Evolutionary conservation across 2,329 filamentous ascomycete genomes (phyloP).

Genomic region (Cladosporium sp.): DNA sequence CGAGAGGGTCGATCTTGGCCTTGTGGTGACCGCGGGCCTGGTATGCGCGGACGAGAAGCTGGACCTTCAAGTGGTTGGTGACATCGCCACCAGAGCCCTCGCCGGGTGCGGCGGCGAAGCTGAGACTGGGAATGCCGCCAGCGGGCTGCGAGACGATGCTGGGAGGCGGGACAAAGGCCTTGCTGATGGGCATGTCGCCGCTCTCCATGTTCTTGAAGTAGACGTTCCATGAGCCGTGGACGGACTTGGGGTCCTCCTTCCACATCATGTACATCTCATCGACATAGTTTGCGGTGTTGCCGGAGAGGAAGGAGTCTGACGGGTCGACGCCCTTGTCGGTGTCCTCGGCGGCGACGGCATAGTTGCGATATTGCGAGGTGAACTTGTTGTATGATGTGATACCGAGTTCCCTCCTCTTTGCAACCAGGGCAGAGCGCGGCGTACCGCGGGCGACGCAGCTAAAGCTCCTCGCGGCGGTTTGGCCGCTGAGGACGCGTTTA

Average conservation of each 20-base stretch:
- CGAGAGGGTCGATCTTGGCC: conserved; percentile 93
- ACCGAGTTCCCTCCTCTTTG: conserved; percentile 50
- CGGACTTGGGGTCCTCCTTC: conserved; percentile 89
- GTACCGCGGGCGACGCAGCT: conserved; percentile 41
- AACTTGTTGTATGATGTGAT: conserved; percentile 44
- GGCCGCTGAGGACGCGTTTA: conserved; percentile 62
- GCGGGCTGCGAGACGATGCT: conserved; percentile 82
- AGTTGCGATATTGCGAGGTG: conserved; percentile 51
- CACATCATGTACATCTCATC: conserved; percentile 99
- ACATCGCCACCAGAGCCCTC: conserved; percentile 79
- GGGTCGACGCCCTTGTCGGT: conserved; percentile 69
- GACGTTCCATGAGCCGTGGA: conserved; percentile 97
- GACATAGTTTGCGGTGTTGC: conserved; percentile 97
- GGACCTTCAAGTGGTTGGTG: conserved; percentile 96
- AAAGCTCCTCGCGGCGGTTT: conserved; percentile 49
- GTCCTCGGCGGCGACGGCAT: conserved; percentile 61
- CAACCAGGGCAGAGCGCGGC: conserved; percentile 44
- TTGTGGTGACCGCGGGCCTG: conserved; percentile 98
- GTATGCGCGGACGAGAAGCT: conserved; percentile 94
- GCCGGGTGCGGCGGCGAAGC: conserved; percentile 64
- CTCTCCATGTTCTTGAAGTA: conserved; percentile 99
- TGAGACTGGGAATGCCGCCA: conserved; percentile 72
- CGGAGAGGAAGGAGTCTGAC: conserved; percentile 94
- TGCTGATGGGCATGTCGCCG: conserved; percentile 94
- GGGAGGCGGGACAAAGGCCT: conserved; percentile 94